Base-by-base conservation (phyloP, 805 yeast genomes). In the Saturnispora mendoncae region DNA sequence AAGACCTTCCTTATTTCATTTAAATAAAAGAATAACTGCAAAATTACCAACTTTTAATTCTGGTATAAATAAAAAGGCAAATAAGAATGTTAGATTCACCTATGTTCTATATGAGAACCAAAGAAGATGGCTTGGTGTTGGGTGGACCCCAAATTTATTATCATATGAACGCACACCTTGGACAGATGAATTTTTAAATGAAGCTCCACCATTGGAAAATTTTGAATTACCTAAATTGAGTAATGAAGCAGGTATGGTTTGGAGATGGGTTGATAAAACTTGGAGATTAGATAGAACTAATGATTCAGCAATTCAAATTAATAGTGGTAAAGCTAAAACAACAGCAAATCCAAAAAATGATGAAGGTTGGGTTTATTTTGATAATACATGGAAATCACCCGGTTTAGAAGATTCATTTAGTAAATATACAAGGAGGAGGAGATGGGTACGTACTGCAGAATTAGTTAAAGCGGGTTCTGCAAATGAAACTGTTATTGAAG, bases 371-470 rank as follows among this genome's bases (percentile, higher is more conserved):
- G 76, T 90, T 38, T 90, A 80, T 61, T 85, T 76, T 53, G 97
- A 90, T 59, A 92, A 87, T 57, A 81, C 94, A 3, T 90, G 98
- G 98, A 84, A 84, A 52, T 78, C 77, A 50, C 95, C 97, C 14
- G 66, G 87, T 1, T 76, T 92, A 1, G 95, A 84, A 42, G 94
- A 88, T 57, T 72, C 92, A 3, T 88, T 78, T 61, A 77, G 92
- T 19, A 87, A 86, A 59, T 90, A 87, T 56, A 90, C 97, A 4
- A 75, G 98, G 60, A 74, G 96, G 57, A 76, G 98, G 66, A 72
- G 97, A 57, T 90, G 98, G 98, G 75, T 90, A 13, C 74, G 98
- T 49, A 85, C 94, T 1, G 98, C 98, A 0, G 94, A 85, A 58
- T 68, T 87, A 50, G 79, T 83, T 6, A 62, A 72, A 4, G 51